Evolutionary conservation across 345 rosid species (phyloP).

Genomic region (Crucihimalaya himalaica): DNA sequence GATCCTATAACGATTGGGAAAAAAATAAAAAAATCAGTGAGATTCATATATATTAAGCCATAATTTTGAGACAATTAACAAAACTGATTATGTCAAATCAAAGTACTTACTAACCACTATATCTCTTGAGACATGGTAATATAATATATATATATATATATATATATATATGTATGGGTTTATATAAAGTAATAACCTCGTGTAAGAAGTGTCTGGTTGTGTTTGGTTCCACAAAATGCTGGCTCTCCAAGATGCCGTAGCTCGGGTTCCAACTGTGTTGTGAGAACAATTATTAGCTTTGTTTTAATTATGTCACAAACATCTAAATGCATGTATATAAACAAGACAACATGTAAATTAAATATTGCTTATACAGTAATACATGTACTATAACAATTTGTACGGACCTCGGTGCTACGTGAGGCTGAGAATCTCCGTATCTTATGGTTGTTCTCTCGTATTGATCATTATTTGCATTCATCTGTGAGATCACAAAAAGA

Average conservation of each 20-base stretch:
- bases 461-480: slow-evolving; percentile 56
- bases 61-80: background rate
- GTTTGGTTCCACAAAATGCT: slow-evolving; percentile 57
- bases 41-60: background rate
- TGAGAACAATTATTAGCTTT: background rate
- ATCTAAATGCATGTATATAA: background rate
- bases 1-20: slow-evolving; percentile 38
- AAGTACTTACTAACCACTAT: background rate
- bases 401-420: slow-evolving; percentile 55
- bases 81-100: slow-evolving; percentile 9
- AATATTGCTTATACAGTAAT: background rate
- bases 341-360: background rate
- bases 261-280: slow-evolving; percentile 68
- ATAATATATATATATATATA: background rate
- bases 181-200: slow-evolving; percentile 51
- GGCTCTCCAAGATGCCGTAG: slow-evolving; percentile 56
- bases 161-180: background rate
- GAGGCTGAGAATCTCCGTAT: slow-evolving; percentile 61
- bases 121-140: background rate
- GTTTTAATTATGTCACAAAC: background rate
- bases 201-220: slow-evolving; percentile 61
- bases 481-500: slow-evolving; percentile 46
- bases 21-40: background rate
- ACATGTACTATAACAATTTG: background rate
- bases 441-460: slow-evolving; percentile 62